phyloP scores from a whole-genome alignment of 1,139 yeast genomes.

The Spathaspora jeffriesii region DNA sequence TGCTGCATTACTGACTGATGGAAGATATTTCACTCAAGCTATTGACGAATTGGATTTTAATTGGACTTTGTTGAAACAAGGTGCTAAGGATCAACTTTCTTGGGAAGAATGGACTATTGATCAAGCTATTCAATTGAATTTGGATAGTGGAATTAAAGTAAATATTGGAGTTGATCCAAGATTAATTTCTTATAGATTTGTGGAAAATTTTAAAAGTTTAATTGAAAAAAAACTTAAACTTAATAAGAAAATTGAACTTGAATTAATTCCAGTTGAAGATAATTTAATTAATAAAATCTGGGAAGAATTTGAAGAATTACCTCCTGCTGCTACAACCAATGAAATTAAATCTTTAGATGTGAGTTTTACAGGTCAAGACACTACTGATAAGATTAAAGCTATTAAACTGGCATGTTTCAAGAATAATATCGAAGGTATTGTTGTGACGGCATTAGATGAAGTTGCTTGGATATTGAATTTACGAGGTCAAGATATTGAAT shows the following conservation, averaged over 20 bases:
- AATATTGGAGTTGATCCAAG: conserved; percentile 60
- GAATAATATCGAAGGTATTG: conserved; percentile 45
- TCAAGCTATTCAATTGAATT: conserved; percentile 56
- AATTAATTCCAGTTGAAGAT: conserved; percentile 61
- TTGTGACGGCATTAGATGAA: conserved; percentile 77
- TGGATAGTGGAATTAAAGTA: conserved; percentile 42
- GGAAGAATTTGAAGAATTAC: conserved; percentile 53
- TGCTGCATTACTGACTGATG: conserved; percentile 91
- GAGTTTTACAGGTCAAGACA: conserved; percentile 50
- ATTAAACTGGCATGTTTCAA: conserved; percentile 45
- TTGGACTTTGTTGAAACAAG: conserved; percentile 86
- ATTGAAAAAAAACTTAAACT: conserved; percentile 21
- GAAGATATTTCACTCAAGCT: conserved; percentile 93
- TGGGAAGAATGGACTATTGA: conserved; percentile 88
- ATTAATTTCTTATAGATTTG: conserved; percentile 53
- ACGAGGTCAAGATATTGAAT: conserved; percentile 77
- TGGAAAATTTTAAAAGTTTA: conserved; percentile 24
- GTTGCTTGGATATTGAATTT: conserved; percentile 91
- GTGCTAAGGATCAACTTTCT: conserved; percentile 67
- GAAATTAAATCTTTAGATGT: conserved; percentile 45
- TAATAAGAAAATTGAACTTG: conserved; percentile 45
- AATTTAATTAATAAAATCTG: conserved; percentile 82
- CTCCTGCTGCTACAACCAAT: conserved; percentile 33
- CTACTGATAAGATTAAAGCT: conserved; percentile 43
- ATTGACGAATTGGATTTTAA: conserved; percentile 82